Conservation (phyloP, 352 stramenopile genomes). For the Plasmopara viticola region DNA sequence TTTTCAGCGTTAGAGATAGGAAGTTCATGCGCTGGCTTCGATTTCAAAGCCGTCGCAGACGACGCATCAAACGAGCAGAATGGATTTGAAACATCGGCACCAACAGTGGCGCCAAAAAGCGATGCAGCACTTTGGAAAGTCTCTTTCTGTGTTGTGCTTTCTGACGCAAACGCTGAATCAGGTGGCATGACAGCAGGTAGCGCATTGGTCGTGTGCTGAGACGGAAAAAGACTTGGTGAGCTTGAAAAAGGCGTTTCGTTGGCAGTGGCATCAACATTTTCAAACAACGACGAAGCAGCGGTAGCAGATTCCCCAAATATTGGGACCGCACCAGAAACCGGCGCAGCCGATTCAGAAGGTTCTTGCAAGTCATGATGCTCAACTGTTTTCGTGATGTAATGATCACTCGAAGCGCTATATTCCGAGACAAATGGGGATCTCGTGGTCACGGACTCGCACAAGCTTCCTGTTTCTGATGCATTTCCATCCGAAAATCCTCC, state of each 20-base stretch:
- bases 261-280: conserved; percentile 15
- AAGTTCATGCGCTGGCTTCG: conserved; percentile 36
- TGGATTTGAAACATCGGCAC: conserved; percentile 39
- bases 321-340: conserved; percentile 16
- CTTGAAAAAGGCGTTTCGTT: conserved; percentile 43
- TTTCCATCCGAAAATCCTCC: conserved; percentile 54
- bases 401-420: conserved; percentile 25
- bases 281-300: conserved; percentile 18
- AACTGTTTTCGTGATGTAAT: conserved; percentile 33
- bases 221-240: conserved; percentile 26
- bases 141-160: conserved; percentile 11
- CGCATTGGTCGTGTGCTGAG: conserved; percentile 10
- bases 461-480: conserved; percentile 44
- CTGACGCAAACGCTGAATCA: conserved; percentile 11
- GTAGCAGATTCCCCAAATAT: conserved; percentile 17
- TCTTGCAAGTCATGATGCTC: conserved; percentile 12
- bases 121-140: conserved; percentile 40
- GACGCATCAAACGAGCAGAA: conserved; percentile 41
- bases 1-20: conserved; percentile 46
- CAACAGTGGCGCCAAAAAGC: conserved; percentile 52
- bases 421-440: conserved; percentile 34
- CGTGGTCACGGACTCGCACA: conserved; percentile 40
- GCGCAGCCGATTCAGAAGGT: conserved; percentile 21
- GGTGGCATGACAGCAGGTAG: conserved; percentile 5
- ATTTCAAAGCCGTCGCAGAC: conserved; percentile 3